phyloP scores from a whole-genome alignment of 331 rosid species.

The Malus hybrid region DNA sequence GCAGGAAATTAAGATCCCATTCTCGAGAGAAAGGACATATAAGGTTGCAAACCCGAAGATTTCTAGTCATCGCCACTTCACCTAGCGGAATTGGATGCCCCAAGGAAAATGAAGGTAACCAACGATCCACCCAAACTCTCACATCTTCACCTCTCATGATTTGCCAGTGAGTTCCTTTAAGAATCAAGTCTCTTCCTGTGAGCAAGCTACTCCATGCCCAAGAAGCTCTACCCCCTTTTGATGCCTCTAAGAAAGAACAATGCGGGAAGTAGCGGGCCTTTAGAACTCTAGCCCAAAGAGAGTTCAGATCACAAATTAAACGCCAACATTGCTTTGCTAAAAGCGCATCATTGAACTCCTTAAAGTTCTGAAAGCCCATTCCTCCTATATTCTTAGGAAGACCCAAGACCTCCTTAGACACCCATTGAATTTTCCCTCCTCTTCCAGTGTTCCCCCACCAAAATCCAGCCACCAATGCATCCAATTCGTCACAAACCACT shows the following conservation, averaged over 20 bases:
- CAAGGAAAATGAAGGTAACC: neutral
- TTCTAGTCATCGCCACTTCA: too few species aligned
- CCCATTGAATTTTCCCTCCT: too few species aligned
- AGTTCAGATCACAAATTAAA: neutral
- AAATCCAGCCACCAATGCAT: too few species aligned
- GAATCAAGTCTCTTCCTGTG: neutral
- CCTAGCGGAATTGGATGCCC: too few species aligned
- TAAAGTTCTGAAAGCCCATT: too few species aligned
- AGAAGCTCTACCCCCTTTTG: neutral
- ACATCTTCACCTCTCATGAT: neutral
- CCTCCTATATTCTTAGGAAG: too few species aligned
- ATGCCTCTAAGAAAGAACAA: neutral
- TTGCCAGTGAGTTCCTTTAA: neutral
- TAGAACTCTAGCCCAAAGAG: neutral
- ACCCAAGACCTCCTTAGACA: too few species aligned
- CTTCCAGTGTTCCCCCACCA: too few species aligned
- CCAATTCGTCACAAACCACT: neutral
- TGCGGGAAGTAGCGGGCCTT: neutral
- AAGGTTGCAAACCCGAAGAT: too few species aligned
- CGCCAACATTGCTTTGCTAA: neutral
- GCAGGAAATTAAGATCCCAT: too few species aligned
- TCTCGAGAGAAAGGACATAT: too few species aligned
- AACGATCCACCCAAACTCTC: neutral
- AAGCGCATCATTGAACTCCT: neutral
- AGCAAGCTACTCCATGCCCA: neutral